phyloP scores from a whole-genome alignment of 2,329 filamentous ascomycete species.

The Pestalotiopsis sp. region DNA sequence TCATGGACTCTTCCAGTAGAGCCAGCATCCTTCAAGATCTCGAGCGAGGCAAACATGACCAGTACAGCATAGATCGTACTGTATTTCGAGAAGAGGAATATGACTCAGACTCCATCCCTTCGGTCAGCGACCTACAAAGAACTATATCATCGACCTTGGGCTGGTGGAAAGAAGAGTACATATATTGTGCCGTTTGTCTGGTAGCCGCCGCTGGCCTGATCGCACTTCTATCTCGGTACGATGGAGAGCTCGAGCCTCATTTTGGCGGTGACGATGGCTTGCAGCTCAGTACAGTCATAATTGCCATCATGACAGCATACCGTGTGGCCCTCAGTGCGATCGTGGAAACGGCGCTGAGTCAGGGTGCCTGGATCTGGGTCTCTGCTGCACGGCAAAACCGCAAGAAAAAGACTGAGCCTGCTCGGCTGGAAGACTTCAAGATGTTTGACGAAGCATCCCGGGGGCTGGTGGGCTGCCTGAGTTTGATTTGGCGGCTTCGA shows the following conservation, averaged over 20 bases:
- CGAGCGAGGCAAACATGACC: neutral
- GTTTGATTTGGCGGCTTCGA: constrained; percentile 15
- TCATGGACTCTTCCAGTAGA: neutral
- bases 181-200: constrained; percentile 33
- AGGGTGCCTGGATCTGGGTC: constrained; percentile 34
- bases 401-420: constrained; percentile 5
- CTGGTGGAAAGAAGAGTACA: constrained; percentile 41
- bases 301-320: constrained; percentile 39
- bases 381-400: no score
- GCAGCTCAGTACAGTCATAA: constrained; percentile 36
- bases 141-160: constrained; percentile 29
- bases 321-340: constrained; percentile 37
- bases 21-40: neutral
- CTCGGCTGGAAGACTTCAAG: no score
- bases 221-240: constrained; percentile 31
- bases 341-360: constrained; percentile 38
- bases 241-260: constrained; percentile 32
- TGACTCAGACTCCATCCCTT: constrained; percentile 20
- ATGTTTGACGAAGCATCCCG: no score
- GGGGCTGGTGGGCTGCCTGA: no score
- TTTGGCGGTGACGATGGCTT: constrained; percentile 25
- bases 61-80: neutral
- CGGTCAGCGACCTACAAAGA: constrained; percentile 21
- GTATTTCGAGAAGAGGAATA: neutral
- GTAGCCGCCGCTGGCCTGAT: constrained; percentile 28